Conservation (phyloP, 2,329 filamentous ascomycete genomes). For the Microsporum audouinii region DNA sequence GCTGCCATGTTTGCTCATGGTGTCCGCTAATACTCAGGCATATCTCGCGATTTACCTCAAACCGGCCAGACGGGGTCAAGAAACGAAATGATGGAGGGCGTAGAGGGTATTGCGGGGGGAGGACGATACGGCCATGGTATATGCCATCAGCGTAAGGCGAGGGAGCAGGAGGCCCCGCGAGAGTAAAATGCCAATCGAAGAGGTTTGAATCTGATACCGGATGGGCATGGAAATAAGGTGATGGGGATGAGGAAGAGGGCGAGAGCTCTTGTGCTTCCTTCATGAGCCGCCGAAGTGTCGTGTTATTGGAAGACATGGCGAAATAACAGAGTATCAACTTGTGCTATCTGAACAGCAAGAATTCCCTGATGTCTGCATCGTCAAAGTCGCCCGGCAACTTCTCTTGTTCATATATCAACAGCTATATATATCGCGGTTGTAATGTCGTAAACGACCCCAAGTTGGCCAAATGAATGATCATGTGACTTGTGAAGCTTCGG, state of each 20-base stretch:
- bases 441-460: too few species aligned
- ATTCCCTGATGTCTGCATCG: background rate
- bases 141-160: conserved; percentile 70
- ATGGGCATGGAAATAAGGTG: conserved; percentile 70
- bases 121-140: conserved; percentile 89
- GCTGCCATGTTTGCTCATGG: conserved; percentile 98
- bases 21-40: conserved; percentile 88
- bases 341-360: background rate
- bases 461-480: too few species aligned
- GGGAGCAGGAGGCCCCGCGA: conserved; percentile 70
- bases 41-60: conserved; percentile 94
- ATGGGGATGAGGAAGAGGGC: conserved; percentile 58
- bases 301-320: conserved; percentile 16
- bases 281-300: conserved; percentile 37
- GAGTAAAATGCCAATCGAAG: conserved; percentile 98
- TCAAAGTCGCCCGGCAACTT: background rate
- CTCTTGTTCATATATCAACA: background rate
- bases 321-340: background rate
- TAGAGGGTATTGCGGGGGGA: conserved; percentile 80
- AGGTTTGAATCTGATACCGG: conserved; percentile 74
- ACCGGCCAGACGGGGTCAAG: conserved; percentile 78
- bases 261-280: conserved; percentile 85
- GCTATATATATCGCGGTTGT: background rate
- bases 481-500: too few species aligned
- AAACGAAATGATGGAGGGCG: conserved; percentile 94